A percentile compares a stretch with the other conserved stretches of the same genome.
Evolutionary conservation across 2,329 filamentous ascomycete genomes (phyloP).

Genomic region (Microdochium nivale): DNA sequence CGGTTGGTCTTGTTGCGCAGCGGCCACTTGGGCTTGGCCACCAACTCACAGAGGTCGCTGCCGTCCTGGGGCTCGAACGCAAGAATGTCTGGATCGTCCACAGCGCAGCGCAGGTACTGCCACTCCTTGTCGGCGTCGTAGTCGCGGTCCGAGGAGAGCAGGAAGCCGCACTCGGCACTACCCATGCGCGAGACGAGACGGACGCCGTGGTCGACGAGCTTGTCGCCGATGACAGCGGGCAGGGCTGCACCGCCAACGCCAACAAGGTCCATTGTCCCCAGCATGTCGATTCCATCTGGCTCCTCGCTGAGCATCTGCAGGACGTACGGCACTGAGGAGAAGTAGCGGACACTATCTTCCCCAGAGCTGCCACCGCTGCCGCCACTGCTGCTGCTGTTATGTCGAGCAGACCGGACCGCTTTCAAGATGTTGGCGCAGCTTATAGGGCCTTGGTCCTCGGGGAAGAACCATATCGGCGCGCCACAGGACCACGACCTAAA

Average conservation of each 20-base stretch:
- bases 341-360: slow-evolving; percentile 35
- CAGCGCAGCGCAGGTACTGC: slow-evolving; percentile 45
- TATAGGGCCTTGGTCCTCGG: slow-evolving; percentile 44
- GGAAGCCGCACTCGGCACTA: slow-evolving; percentile 58
- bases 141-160: slow-evolving; percentile 52
- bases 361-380: slow-evolving; percentile 5
- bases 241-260: slow-evolving; percentile 56
- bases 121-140: slow-evolving; percentile 47
- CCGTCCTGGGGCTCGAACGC: slow-evolving; percentile 36
- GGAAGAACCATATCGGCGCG: slow-evolving; percentile 54
- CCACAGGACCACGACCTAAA: slow-evolving; percentile 53
- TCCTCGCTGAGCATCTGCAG: slow-evolving; percentile 42
- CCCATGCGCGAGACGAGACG: slow-evolving; percentile 55
- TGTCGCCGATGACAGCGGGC: slow-evolving; percentile 40
- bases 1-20: slow-evolving; percentile 50
- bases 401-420: slow-evolving; percentile 31
- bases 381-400: slow-evolving; percentile 8
- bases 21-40: slow-evolving; percentile 49
- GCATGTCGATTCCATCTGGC: slow-evolving; percentile 25
- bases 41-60: slow-evolving; percentile 37
- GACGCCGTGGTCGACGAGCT: slow-evolving; percentile 38
- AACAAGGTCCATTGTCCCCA: slow-evolving; percentile 48
- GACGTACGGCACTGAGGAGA: slow-evolving; percentile 53
- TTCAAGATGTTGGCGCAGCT: slow-evolving; percentile 43
- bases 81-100: slow-evolving; percentile 19